These are phyloP conservation scores for Microascus cirrosus DNA, from an alignment of 2,329 filamentous ascomycete genomes.

Conservation along the genomic window DNA sequence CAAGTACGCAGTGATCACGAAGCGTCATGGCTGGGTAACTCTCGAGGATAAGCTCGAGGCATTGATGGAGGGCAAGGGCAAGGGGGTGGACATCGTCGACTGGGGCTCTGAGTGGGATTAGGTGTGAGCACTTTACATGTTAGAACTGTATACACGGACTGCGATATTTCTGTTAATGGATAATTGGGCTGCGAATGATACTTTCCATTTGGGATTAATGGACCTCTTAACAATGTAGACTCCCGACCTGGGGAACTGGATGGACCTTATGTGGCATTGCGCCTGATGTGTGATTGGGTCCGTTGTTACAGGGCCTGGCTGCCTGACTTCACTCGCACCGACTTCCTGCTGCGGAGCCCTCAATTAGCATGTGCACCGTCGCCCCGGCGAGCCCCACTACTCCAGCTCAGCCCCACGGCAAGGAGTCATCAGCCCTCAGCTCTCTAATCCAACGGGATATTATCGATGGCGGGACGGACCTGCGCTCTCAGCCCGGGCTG, in stretches of 20 bases:
- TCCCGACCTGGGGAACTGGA: too few species aligned
- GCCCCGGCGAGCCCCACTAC: neutral
- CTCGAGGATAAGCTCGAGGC: constrained; percentile 42
- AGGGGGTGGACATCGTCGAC: constrained; percentile 22
- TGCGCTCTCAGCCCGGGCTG: too few species aligned
- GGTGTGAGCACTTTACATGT: neutral
- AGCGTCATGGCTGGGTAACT: constrained; percentile 30
- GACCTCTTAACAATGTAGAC: neutral
- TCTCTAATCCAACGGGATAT: neutral
- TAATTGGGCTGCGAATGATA: too few species aligned
- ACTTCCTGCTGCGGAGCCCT: neutral
- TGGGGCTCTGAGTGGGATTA: constrained; percentile 26
- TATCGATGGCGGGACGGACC: neutral
- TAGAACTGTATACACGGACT: neutral
- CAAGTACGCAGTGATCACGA: constrained; percentile 31
- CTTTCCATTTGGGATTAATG: too few species aligned
- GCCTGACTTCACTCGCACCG: neutral
- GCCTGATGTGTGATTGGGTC: too few species aligned
- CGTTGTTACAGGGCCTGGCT: neutral
- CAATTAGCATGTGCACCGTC: neutral
- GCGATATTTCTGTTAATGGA: neutral
- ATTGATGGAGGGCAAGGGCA: constrained; percentile 36
- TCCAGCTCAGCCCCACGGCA: neutral
- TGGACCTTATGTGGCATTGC: too few species aligned
- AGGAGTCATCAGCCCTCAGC: neutral